Base-by-base conservation (phyloP, 2,329 filamentous ascomycete genomes). In the Colletotrichum coccodes region DNA sequence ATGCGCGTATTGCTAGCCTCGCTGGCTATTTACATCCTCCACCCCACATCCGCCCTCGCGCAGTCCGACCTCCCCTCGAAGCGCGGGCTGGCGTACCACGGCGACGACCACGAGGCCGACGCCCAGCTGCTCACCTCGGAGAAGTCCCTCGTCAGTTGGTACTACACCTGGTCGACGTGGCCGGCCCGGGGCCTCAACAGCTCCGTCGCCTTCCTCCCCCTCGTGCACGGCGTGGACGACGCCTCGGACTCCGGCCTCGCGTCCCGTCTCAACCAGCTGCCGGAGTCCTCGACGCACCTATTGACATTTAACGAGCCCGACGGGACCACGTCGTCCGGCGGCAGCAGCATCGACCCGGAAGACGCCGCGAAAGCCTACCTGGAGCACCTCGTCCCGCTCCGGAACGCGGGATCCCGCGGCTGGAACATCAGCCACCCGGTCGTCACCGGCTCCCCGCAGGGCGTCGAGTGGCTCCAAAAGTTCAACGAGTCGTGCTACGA, bases 251-350 rank as follows among this genome's bases (percentile, higher is more conserved):
- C 71, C 1, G 64, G 76, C 4, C 74, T 80, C 2, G 61, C 68
- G 21, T 60, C 72, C 2, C 73, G 73, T 2, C 73, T 83, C 8
- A 63, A 71, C 53, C 50, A 47, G 0, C 72, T 82, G 1, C 76
- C 80, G 0, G 68, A 68, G 4, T 77, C 78, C 2, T 81, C 81
- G 0, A 81, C 76, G 0, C 79, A 81, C 52, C 73, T 83, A 3
- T 75, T 83, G 23, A 76, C 76, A 0, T 83, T 83, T 63, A 83
- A 83, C 66, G 81, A 83, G 62, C 81, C 81, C 1, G 81, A 83
- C 60, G 81, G 80, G 0, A 77, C 76, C 6, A 80, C 76, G 2
- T 75, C 76, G 8, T 78, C 79, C 0, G 81, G 81, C 11, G 81
- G 81, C 26, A 82, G 80, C 60, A 69, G 74, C 9, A 81, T 83